Percentiles rank a stretch among this genome's conserved stretches.
Conservation (phyloP, 2,329 filamentous ascomycete species). For the Xylariales sp. region DNA sequence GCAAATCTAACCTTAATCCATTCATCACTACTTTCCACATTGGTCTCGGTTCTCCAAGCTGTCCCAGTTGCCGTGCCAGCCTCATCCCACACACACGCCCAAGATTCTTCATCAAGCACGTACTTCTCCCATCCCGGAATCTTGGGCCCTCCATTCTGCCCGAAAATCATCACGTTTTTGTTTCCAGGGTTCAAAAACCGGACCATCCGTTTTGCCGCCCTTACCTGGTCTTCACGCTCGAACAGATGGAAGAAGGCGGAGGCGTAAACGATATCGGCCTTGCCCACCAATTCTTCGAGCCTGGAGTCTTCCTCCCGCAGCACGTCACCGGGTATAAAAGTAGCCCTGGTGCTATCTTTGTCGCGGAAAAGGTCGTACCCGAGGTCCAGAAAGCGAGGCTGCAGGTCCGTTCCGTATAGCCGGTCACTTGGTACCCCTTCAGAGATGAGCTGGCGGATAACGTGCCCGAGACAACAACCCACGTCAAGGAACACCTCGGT, state of each 20-base stretch:
- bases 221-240: not conserved
- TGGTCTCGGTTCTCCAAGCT: constrained; percentile 5
- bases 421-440: constrained; percentile 6
- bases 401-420: constrained; percentile 6
- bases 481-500: constrained; percentile 6
- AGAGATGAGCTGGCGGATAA: constrained; percentile 12
- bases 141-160: not conserved
- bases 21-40: constrained; percentile 5
- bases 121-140: constrained; percentile 3
- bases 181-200: not conserved
- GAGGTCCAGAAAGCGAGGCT: not conserved
- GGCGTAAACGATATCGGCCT: constrained; percentile 9
- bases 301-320: not conserved
- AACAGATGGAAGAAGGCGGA: constrained; percentile 8
- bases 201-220: constrained; percentile 6
- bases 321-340: not conserved
- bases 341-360: not conserved
- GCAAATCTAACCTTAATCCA: constrained; percentile 1
- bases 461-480: constrained; percentile 3
- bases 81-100: not conserved
- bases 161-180: not conserved
- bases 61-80: not conserved
- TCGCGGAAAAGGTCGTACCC: constrained; percentile 11
- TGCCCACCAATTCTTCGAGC: not conserved
- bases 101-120: not conserved